phyloP scores from a whole-genome alignment of 352 stramenopile species.

The Phytophthora gonapodyides region DNA sequence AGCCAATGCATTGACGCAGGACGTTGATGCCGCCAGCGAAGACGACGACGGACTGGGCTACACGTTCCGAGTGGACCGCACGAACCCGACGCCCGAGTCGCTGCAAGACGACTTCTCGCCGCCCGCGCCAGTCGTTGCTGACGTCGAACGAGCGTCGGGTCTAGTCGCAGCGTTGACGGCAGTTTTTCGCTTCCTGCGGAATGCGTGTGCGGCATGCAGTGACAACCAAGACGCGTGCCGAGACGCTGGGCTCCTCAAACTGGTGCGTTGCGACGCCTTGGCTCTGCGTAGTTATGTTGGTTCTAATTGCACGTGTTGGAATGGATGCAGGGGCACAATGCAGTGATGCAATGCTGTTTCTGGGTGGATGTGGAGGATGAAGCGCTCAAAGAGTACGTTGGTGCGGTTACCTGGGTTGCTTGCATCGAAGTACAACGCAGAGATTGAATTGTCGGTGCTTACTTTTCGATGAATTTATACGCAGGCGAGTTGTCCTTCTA shows the following conservation, averaged over 20 bases:
- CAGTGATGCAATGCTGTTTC: constrained; percentile 45
- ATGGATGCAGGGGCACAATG: constrained; percentile 41
- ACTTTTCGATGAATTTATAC: constrained; percentile 6
- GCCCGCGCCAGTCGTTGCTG: constrained; percentile 35
- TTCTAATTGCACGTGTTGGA: constrained; percentile 9
- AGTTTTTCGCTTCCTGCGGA: constrained; percentile 73
- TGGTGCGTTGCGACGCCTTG: constrained; percentile 6
- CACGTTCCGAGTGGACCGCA: constrained; percentile 56
- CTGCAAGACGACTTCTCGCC: constrained; percentile 35
- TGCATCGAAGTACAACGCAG: neutral
- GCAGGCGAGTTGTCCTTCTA: constrained; percentile 53
- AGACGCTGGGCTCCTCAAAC: constrained; percentile 24
- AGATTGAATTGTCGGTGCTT: constrained; percentile 3
- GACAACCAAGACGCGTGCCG: constrained; percentile 59
- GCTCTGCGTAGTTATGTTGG: neutral
- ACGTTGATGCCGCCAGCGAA: constrained; percentile 9
- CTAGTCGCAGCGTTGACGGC: constrained; percentile 39
- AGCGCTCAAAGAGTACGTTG: constrained; percentile 41
- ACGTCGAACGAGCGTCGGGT: constrained; percentile 7
- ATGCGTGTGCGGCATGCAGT: constrained; percentile 54
- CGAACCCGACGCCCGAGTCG: constrained; percentile 34
- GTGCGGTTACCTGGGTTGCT: neutral
- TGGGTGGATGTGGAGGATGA: constrained; percentile 74
- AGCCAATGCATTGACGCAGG: constrained; percentile 4
- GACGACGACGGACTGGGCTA: constrained; percentile 77